Base-by-base conservation (phyloP, 306 rosid genomes). In the Lathyrus oleraceus region DNA sequence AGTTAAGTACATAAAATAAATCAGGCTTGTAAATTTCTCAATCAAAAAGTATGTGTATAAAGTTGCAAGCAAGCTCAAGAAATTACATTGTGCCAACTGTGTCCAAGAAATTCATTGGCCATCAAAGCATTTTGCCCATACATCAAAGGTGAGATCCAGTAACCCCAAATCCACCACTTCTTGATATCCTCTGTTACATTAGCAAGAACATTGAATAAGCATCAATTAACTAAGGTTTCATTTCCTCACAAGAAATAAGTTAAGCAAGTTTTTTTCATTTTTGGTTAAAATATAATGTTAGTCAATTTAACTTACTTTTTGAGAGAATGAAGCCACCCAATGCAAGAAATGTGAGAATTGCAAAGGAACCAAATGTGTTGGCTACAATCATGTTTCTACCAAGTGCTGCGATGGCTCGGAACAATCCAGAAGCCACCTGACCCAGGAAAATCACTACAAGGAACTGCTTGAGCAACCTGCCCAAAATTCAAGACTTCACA, bases 71-170 rank as follows among this genome's bases (percentile, higher is more conserved):
- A 32, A 67, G 43, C 44, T 71, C 15, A 72, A 69, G 75, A 78
- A 52, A 61, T 80, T 80, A 87, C 91, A 0, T 70, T 64, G 60
- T 70, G 66, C 91, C 91, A 87, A 72, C 78, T 80, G 6, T 82
- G 8, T 28, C 91, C 91, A 39, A 87, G 85, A 76, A 87, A 84
- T 67, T 87, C 91, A 71, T 87, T 87, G 19, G 63, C 79, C 65
- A 72, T 39, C 17, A 87, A 43, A 12, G 89, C 91, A 73, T 70
- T 76, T 65, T 83, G 86, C n/a, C 83, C 86, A 52, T 83, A 86
- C 84, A 74, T 83, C 23, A 87, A 36, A 13, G 91, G 91, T 61
- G 89, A 87, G 10, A 76, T 70, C 88, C 86, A 84, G 58, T 78
- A 84, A 61, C 81, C 87, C 87, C 89, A 87, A 57, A 80, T 80